Percentiles rank a stretch among this genome's conserved stretches.
These are phyloP conservation scores for Sisymbrium altissimum DNA, from an alignment of 345 rosid species.

Conservation along the genomic window DNA sequence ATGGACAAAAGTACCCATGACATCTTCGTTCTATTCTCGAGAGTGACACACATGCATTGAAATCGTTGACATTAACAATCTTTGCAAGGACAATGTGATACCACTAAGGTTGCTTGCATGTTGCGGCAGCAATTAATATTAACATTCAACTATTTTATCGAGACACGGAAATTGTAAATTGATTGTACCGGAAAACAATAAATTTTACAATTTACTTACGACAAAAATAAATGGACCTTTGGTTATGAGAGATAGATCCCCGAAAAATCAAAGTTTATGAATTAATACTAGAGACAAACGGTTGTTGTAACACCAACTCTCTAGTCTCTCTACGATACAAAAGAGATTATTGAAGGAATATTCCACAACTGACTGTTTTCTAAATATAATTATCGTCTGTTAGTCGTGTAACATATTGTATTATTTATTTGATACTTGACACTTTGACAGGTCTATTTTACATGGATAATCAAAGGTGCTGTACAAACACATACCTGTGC, in stretches of 20 bases:
- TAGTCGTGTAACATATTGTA: not conserved
- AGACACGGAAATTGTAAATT: not conserved
- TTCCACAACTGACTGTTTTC: not conserved
- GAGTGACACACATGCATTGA: not conserved
- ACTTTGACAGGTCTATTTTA: no score
- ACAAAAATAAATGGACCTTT: not conserved
- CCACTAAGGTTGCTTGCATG: conserved; percentile 5
- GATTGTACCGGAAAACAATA: no score
- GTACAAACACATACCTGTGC: no score
- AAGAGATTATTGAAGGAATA: not conserved
- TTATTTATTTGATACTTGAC: no score
- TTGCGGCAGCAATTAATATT: conserved; percentile 2
- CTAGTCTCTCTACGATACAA: not conserved
- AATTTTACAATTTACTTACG: not conserved
- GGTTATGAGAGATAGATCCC: not conserved
- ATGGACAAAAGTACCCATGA: no score
- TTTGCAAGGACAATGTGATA: not conserved
- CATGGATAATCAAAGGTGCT: no score
- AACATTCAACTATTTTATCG: not conserved
- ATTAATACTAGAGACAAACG: not conserved
- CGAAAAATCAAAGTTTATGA: not conserved
- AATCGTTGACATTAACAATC: not conserved
- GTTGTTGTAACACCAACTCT: not conserved
- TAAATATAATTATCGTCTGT: not conserved
- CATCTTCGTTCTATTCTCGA: no score